Percentiles rank a stretch among this genome's conserved stretches.
Conservation (phyloP, 192 early-diverging fungal genomes). For the Coemansia sp. region DNA sequence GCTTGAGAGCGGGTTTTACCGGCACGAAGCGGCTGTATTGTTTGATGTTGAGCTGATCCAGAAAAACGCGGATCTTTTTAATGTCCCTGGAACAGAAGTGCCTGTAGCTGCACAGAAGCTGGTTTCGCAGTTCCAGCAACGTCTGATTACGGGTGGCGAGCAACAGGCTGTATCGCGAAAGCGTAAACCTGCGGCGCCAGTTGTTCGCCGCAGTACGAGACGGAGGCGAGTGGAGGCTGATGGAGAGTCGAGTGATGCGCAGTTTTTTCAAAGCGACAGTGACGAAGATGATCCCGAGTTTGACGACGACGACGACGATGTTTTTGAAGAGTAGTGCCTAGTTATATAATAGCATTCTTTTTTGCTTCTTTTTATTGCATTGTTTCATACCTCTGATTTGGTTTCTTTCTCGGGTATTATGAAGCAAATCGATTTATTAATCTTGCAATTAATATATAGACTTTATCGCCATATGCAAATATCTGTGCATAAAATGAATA, state of each 20-base stretch:
- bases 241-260: not conserved
- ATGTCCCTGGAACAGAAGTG: constrained; percentile 55
- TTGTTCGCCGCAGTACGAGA: not conserved
- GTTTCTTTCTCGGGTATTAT: too few relatives aligned
- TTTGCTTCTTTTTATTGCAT: not conserved
- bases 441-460: not conserved
- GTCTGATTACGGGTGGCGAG: not conserved
- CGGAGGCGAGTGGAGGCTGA: constrained; percentile 8
- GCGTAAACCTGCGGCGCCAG: constrained; percentile 9
- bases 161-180: constrained; percentile 12
- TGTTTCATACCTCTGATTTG: not conserved
- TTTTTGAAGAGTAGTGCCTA: not conserved
- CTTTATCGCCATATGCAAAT: too few relatives aligned
- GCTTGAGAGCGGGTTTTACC: constrained; percentile 60
- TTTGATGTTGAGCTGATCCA: constrained; percentile 67
- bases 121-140: constrained; percentile 11
- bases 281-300: not conserved
- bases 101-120: constrained; percentile 38
- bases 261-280: not conserved
- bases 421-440: constrained; percentile 5
- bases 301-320: constrained; percentile 12
- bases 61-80: constrained; percentile 68
- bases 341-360: not conserved
- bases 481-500: too few relatives aligned
- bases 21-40: constrained; percentile 60